Percentiles rank a stretch among this genome's conserved stretches.
These are phyloP conservation scores for Wickerhamomyces ciferrii DNA, from an alignment of 805 yeast species.

Conservation along the genomic window DNA sequence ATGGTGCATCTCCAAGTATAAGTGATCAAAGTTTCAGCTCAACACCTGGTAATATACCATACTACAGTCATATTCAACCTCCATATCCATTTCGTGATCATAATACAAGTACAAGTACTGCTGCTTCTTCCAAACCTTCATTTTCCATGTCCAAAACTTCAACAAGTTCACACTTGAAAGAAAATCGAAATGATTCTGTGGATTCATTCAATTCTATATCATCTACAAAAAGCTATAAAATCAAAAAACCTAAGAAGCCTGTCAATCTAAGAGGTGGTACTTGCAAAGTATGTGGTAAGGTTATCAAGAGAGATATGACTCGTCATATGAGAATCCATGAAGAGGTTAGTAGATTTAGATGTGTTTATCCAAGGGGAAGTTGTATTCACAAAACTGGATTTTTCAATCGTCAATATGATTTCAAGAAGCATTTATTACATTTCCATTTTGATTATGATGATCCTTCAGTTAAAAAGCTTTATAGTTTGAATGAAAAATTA, in stretches of 20 bases:
- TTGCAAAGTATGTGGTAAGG: constrained; percentile 49
- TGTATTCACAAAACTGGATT: constrained; percentile 57
- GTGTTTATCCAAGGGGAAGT: constrained; percentile 48
- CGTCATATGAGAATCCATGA: constrained; percentile 63
- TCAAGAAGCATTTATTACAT: constrained; percentile 58
- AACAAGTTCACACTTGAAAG: neutral
- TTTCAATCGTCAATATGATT: constrained; percentile 66
- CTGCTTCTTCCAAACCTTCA: neutral
- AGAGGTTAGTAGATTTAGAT: constrained; percentile 47
- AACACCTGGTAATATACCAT: neutral
- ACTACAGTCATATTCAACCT: neutral
- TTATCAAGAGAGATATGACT: constrained; percentile 54
- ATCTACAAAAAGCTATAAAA: neutral
- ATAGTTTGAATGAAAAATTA: constrained; percentile 49
- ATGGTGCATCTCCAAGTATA: neutral
- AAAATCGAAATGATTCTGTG: neutral
- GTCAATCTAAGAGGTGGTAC: constrained; percentile 13
- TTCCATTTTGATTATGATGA: constrained; percentile 54
- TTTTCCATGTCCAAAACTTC: neutral
- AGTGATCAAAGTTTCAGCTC: neutral
- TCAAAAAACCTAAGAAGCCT: neutral
- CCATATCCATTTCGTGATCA: neutral
- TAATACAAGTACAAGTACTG: neutral
- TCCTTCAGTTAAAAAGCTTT: constrained; percentile 27
- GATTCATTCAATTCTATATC: neutral